Conservation (phyloP, 257 asterid genomes). For the Solanum ossicruentum region DNA sequence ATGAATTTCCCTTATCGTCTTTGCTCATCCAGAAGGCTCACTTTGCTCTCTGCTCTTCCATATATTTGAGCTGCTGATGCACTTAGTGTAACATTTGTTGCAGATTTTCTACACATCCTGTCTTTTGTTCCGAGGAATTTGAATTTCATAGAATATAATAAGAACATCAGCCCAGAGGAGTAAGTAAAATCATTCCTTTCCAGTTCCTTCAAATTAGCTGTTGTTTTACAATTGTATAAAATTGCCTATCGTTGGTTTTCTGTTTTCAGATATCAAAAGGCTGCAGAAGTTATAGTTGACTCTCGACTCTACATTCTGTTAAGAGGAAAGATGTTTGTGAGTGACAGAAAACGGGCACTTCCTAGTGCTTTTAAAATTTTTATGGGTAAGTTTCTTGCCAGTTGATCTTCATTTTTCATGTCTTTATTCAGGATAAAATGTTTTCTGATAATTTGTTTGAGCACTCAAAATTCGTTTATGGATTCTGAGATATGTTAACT, state of each 20-base stretch:
- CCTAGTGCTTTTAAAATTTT: slow-evolving; percentile 22
- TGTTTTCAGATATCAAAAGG: slow-evolving; percentile 11
- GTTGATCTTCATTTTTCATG: not conserved
- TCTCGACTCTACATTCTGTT: slow-evolving; percentile 30
- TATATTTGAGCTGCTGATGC: not conserved
- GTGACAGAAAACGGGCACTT: slow-evolving; percentile 8
- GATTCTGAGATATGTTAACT: not conserved
- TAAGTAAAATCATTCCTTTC: not conserved
- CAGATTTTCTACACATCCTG: slow-evolving; percentile 34
- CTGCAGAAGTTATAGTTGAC: slow-evolving; percentile 24
- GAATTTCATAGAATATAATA: slow-evolving; percentile 19
- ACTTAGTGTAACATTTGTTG: not conserved
- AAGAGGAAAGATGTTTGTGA: slow-evolving; percentile 29
- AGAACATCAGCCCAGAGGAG: slow-evolving; percentile 13
- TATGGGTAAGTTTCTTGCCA: not conserved
- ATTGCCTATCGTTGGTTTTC: not conserved
- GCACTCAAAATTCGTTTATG: not conserved
- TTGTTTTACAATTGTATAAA: not conserved
- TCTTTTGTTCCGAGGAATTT: slow-evolving; percentile 27
- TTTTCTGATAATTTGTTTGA: not conserved
- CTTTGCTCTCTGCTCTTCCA: not conserved
- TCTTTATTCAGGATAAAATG: not conserved
- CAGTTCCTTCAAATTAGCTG: not conserved
- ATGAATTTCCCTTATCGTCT: not conserved
- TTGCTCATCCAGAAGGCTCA: not conserved